Conservation (phyloP, 1,139 yeast genomes). For the Wickerhamiella pararugosa region DNA sequence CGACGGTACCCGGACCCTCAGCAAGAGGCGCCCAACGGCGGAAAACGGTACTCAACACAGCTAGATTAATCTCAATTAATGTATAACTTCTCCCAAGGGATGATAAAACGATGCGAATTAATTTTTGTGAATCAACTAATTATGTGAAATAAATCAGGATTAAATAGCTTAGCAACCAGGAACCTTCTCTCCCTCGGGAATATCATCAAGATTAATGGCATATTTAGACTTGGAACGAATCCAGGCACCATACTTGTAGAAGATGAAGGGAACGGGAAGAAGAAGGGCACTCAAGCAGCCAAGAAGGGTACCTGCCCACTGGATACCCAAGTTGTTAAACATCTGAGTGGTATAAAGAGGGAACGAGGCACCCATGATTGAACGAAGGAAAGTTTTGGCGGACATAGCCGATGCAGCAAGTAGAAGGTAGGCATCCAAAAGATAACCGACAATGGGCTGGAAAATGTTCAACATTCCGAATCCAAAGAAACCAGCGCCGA, state of each 20-base stretch:
- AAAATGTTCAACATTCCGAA: constrained; percentile 62
- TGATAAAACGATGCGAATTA: too few relatives aligned
- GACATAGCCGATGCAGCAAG: constrained; percentile 86
- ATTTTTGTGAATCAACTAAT: too few relatives aligned
- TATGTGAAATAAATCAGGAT: too few relatives aligned
- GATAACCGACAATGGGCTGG: constrained; percentile 61
- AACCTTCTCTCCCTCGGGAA: background rate
- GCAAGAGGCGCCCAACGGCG: too few relatives aligned
- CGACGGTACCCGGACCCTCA: too few relatives aligned
- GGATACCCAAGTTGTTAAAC: constrained; percentile 58
- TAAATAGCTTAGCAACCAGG: too few relatives aligned
- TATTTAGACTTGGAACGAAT: constrained; percentile 12
- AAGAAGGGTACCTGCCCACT: constrained; percentile 72
- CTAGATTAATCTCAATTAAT: too few relatives aligned
- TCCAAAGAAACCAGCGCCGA: constrained; percentile 71
- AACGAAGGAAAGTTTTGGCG: constrained; percentile 75
- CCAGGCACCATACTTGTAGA: constrained; percentile 25
- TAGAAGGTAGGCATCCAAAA: constrained; percentile 61
- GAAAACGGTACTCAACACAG: too few relatives aligned
- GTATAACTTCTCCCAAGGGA: too few relatives aligned
- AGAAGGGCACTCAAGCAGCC: constrained; percentile 43
- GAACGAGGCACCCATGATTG: constrained; percentile 56
- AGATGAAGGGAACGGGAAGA: constrained; percentile 60
- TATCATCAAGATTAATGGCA: constrained; percentile 6
- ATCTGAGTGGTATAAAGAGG: constrained; percentile 66